Conservation (phyloP, 2,329 filamentous ascomycete genomes). For the Colletotrichum tanaceti region DNA sequence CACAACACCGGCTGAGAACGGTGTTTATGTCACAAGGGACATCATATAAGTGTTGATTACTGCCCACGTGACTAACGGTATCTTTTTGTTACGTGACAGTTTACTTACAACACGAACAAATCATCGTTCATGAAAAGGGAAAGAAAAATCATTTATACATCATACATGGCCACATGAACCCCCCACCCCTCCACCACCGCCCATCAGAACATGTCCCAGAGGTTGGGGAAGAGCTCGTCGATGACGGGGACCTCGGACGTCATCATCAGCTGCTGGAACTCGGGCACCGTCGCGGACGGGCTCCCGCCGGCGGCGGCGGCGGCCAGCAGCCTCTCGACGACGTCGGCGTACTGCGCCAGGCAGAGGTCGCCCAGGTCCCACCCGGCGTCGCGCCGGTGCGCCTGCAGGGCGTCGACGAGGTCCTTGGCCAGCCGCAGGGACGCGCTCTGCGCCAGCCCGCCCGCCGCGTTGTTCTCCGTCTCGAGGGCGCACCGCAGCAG, state of each 20-base stretch:
- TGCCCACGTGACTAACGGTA: no score
- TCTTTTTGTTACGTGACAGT: no score
- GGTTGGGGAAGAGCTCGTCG: slow-evolving; percentile 37
- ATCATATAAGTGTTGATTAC: no score
- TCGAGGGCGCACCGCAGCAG: slow-evolving; percentile 61
- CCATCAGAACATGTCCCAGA: slow-evolving; percentile 39
- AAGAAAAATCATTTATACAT: not conserved
- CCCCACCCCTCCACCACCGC: not conserved
- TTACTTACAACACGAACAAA: no score
- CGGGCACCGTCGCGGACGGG: slow-evolving; percentile 34
- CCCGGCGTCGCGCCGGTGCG: slow-evolving; percentile 50
- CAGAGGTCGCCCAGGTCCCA: slow-evolving; percentile 66
- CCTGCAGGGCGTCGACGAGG: slow-evolving; percentile 54
- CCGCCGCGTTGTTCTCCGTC: slow-evolving; percentile 52
- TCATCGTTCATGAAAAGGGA: not conserved
- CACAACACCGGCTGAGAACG: not conserved
- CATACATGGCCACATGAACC: not conserved
- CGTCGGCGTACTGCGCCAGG: slow-evolving; percentile 58
- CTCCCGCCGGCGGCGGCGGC: no score
- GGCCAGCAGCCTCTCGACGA: slow-evolving; percentile 60
- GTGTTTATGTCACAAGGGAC: no score
- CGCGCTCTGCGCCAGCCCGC: slow-evolving; percentile 50
- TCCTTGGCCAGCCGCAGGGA: slow-evolving; percentile 58
- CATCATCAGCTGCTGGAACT: slow-evolving; percentile 40
- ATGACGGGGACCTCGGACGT: slow-evolving; percentile 35